Evolutionary conservation across 169 alveolate species (phyloP), one percentile per base, ranked within the genome.

Genomic region (Perkinsus chesapeaki): DNA sequence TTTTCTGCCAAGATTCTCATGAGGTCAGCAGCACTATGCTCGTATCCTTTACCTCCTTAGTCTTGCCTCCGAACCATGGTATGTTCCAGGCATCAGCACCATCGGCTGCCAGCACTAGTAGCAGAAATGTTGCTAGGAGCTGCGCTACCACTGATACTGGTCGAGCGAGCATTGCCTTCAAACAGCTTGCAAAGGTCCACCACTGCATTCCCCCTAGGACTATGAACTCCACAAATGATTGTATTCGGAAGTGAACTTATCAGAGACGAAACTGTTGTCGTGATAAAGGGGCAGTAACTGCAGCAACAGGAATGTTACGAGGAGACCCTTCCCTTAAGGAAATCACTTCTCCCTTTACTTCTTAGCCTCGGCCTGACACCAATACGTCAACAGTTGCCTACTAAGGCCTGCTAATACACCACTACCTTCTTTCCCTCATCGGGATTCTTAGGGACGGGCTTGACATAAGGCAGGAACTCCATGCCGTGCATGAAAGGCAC

Each of bases 401-500:
- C 23, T 60, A 27, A 60, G 12, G 37, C 82, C 82, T 34, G 37
- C 12, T 60, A 7, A 60, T 23, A 60, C 31, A 23, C 37, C 82
- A 7, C 82, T 60, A 60, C 82, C 82, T 60, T 60, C 82, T 60
- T 60, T 27, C 82, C 82, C 82, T 60, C 82, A 16, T 60, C 82
- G 27, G 82, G 82, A 34, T 60, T 60, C 82, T 60, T 60, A 60
- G 82, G 82, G 82, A 60, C 82, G 27, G 82, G 82, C 82, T 60
- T 60, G 1, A 60, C 82, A 39, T 47, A 92, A 36, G 93, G 93
- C 27, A 92, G 91, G 93, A 92, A 92, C 39, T 34, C 43, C 39
- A 92, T 36, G 12, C 93, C 93, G 93, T 43, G 39, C 92, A 43
- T 43, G 92, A 39, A 92, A 27, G 93, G 93, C 5, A 39, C 82